Conservation (phyloP, 2,329 filamentous ascomycete genomes). For the Aspergillus ibericus region DNA sequence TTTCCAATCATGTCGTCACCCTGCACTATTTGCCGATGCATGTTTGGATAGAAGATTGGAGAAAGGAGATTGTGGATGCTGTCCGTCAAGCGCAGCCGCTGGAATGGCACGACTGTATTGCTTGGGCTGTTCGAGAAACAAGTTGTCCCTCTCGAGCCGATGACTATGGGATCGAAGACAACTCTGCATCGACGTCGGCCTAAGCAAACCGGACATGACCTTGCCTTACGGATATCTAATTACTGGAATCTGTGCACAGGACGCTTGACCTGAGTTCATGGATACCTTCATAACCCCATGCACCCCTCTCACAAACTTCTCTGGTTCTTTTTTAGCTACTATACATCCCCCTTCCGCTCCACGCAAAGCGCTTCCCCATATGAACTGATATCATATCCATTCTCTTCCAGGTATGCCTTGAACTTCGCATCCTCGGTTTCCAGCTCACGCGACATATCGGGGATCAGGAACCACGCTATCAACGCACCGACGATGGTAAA, state of each 20-base stretch:
- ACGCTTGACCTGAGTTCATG: too few relatives aligned
- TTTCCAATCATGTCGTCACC: background rate
- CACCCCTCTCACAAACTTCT: too few relatives aligned
- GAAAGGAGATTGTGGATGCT: background rate
- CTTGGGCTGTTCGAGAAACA: background rate
- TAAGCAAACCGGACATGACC: background rate
- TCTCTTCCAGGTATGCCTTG: slow-evolving; percentile 46
- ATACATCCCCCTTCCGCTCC: background rate
- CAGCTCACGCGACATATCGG: slow-evolving; percentile 44
- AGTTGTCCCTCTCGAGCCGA: background rate
- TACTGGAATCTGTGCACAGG: too few relatives aligned
- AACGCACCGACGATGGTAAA: slow-evolving; percentile 51
- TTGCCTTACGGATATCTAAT: background rate
- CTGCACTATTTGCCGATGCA: background rate
- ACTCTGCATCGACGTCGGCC: background rate
- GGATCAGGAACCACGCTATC: slow-evolving; percentile 49
- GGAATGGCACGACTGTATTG: background rate
- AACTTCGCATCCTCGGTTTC: slow-evolving; percentile 49
- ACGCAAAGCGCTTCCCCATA: slow-evolving; percentile 10
- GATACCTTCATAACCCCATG: too few relatives aligned
- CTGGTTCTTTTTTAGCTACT: background rate
- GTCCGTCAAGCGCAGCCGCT: background rate
- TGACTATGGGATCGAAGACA: background rate
- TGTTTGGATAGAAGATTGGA: background rate
- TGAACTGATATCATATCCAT: slow-evolving; percentile 40